A percentile compares a stretch with the other conserved stretches of the same genome.
phyloP scores from a whole-genome alignment of 176 grass and related monocot genomes.

The Triticum turgidum region DNA sequence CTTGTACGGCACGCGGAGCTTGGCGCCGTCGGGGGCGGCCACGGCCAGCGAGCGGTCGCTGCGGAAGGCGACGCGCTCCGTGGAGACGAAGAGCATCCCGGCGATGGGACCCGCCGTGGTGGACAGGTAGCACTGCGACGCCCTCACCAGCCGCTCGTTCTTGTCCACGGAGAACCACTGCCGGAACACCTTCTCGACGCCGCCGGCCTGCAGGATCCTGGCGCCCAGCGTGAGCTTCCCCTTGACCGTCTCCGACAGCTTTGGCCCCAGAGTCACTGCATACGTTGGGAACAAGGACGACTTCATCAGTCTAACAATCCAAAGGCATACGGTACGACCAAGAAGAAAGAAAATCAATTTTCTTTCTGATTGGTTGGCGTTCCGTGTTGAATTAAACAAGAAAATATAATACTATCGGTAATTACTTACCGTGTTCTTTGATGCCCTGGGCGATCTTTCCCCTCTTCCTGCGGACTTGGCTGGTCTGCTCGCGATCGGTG shows the following conservation, averaged over 20 bases:
- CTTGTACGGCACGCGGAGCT: slow-evolving; percentile 71
- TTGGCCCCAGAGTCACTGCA: slow-evolving; percentile 61
- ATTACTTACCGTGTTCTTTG: slow-evolving; percentile 67
- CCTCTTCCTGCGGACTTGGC: slow-evolving; percentile 55
- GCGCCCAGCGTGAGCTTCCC: slow-evolving; percentile 64
- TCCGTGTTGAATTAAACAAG: background rate
- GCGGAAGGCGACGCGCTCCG: slow-evolving; percentile 67
- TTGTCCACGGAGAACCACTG: slow-evolving; percentile 61
- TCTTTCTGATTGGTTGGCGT: background rate
- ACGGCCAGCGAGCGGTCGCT: slow-evolving; percentile 64
- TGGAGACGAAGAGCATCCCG: slow-evolving; percentile 80
- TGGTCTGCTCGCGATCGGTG: slow-evolving; percentile 26
- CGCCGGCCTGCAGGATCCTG: slow-evolving; percentile 70
- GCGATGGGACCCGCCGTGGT: slow-evolving; percentile 79
- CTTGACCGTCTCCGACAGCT: slow-evolving; percentile 64
- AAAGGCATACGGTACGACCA: background rate
- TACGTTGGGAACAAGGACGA: background rate
- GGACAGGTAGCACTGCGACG: slow-evolving; percentile 82
- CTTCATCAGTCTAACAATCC: slow-evolving; percentile 18
- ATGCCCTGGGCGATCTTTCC: slow-evolving; percentile 62
- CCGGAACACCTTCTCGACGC: slow-evolving; percentile 73
- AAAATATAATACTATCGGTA: background rate
- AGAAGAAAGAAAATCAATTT: background rate
- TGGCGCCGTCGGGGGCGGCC: slow-evolving; percentile 39
- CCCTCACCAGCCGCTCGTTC: slow-evolving; percentile 58